phyloP scores from a whole-genome alignment of 352 stramenopile species.

The Globisporangium cystogenes region DNA sequence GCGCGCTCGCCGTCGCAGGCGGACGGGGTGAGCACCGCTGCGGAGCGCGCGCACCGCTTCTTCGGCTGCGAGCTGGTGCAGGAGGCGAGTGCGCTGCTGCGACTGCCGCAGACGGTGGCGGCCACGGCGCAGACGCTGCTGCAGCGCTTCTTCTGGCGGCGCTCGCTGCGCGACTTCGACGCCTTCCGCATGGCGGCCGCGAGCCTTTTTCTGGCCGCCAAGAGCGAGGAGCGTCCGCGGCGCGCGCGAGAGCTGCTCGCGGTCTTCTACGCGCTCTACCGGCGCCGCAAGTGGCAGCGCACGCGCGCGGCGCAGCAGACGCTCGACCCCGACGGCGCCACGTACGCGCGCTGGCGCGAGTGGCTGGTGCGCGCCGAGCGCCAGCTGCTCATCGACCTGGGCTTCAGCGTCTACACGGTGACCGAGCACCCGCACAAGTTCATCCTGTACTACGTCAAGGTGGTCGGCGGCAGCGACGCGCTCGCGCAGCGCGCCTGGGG shows the following conservation, averaged over 20 bases:
- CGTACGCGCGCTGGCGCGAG: constrained; percentile 68
- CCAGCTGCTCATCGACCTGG: constrained; percentile 90
- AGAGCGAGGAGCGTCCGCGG: constrained; percentile 86
- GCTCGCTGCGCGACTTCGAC: constrained; percentile 84
- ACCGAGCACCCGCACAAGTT: constrained; percentile 93
- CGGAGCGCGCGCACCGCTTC: constrained; percentile 62
- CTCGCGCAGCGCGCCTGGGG: constrained; percentile 84
- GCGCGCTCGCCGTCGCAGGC: constrained; percentile 38
- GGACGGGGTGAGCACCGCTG: constrained; percentile 26
- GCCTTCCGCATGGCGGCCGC: constrained; percentile 86
- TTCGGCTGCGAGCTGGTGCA: constrained; percentile 91
- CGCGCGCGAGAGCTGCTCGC: constrained; percentile 78
- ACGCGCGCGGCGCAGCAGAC: constrained; percentile 50
- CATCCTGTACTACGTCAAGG: constrained; percentile 91
- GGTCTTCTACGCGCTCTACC: constrained; percentile 87
- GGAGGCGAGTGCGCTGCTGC: constrained; percentile 82
- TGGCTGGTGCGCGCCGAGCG: constrained; percentile 87
- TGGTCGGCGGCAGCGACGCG: constrained; percentile 62
- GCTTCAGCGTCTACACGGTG: constrained; percentile 91
- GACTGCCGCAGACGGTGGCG: constrained; percentile 87
- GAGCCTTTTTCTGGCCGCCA: constrained; percentile 86
- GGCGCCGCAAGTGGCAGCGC: constrained; percentile 53
- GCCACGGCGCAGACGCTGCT: constrained; percentile 89
- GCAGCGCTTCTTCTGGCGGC: constrained; percentile 89
- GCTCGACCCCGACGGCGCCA: constrained; percentile 53